phyloP scores from a whole-genome alignment of 1,139 yeast genomes.

The Scheffersomyces parashehatae region DNA sequence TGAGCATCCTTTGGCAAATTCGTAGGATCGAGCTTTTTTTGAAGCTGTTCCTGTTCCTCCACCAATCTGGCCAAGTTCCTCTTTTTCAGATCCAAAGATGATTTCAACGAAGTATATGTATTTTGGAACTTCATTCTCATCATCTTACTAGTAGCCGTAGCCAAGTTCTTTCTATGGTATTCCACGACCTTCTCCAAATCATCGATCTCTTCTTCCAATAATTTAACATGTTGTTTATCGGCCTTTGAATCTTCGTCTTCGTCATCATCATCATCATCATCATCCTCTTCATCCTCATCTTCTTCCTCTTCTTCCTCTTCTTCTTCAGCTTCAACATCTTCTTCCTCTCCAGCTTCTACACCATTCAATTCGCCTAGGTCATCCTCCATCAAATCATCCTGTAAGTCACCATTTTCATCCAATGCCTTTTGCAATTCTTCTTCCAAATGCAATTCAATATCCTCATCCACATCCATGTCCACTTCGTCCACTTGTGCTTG shows the following conservation, averaged over 20 bases:
- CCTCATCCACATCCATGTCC: constrained; percentile 11
- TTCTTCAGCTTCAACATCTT: constrained; percentile 10
- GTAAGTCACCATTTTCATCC: constrained; percentile 18
- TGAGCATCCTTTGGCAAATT: constrained; percentile 12
- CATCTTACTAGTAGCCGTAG: constrained; percentile 81
- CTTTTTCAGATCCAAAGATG: constrained; percentile 81
- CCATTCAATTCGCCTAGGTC: constrained; percentile 15
- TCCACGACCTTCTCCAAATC: constrained; percentile 82
- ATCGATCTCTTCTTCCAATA: constrained; percentile 79
- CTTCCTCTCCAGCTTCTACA: constrained; percentile 15
- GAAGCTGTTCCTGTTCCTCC: constrained; percentile 26
- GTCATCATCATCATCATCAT: constrained; percentile 29
- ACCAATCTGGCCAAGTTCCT: constrained; percentile 54
- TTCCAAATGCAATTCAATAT: constrained; percentile 26
- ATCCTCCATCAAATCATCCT: constrained; percentile 9
- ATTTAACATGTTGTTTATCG: constrained; percentile 67
- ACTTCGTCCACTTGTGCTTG: constrained; percentile 21
- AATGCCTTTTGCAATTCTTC: constrained; percentile 45
- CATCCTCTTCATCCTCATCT: constrained; percentile 30
- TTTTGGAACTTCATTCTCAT: constrained; percentile 85
- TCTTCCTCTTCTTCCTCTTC: constrained; percentile 24
- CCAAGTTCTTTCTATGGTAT: constrained; percentile 72
- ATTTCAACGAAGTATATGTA: constrained; percentile 74
- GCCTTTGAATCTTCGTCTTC: constrained; percentile 32
- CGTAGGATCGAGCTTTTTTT: constrained; percentile 17